These are phyloP conservation scores for Acer negundo DNA, from an alignment of 345 rosid genomes.

Conservation along the genomic window DNA sequence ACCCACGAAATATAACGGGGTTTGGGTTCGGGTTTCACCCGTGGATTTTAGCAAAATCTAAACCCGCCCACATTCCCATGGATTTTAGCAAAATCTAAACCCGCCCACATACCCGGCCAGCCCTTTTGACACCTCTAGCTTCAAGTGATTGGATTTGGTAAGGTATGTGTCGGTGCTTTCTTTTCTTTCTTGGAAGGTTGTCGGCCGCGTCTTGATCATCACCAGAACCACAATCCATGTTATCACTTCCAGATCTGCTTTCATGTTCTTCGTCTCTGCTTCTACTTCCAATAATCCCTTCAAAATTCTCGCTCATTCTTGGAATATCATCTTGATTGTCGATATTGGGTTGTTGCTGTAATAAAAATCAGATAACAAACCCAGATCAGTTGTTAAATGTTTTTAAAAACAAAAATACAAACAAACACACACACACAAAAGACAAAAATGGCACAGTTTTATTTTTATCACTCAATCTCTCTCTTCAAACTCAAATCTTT, in stretches of 20 bases:
- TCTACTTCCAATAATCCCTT: slow-evolving; percentile 35
- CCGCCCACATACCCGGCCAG: too few species aligned
- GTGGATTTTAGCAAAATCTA: too few species aligned
- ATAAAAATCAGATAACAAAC: neutral
- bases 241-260: slow-evolving; percentile 98
- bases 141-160: slow-evolving; percentile 99
- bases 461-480: too few species aligned
- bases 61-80: too few species aligned
- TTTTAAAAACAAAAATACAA: too few species aligned
- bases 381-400: neutral
- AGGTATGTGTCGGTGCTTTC: slow-evolving; percentile 99
- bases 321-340: slow-evolving; percentile 45
- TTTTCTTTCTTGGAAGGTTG: slow-evolving; percentile 84
- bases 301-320: slow-evolving; percentile 40
- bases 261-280: slow-evolving; percentile 62
- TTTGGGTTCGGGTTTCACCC: too few species aligned
- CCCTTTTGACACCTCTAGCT: too few species aligned
- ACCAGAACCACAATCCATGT: slow-evolving; percentile 91
- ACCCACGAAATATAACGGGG: too few species aligned
- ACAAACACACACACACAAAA: neutral
- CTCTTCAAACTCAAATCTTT: too few species aligned
- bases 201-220: slow-evolving; percentile 92
- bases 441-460: neutral
- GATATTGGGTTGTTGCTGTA: slow-evolving; percentile 53
- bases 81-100: too few species aligned